These are phyloP conservation scores for Deuterostichococcus epilithicus DNA, from an alignment of 139 green algal genomes.

Conservation along the genomic window DNA sequence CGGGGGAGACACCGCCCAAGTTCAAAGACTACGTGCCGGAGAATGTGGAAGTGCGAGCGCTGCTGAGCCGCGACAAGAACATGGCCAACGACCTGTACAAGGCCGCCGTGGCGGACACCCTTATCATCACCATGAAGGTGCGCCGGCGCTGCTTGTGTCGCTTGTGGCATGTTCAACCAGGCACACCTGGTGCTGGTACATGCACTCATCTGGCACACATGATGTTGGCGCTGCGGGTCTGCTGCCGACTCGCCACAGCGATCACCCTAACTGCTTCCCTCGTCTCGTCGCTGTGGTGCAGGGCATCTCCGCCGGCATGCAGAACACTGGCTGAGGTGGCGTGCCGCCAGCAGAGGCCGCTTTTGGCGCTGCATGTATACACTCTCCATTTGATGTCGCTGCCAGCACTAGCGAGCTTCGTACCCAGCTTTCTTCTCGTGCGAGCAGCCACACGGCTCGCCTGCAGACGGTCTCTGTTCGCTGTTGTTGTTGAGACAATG, in stretches of 20 bases:
- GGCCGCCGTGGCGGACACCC: slow-evolving; percentile 42
- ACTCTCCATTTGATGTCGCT: too few relatives aligned
- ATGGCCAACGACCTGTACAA: slow-evolving; percentile 28
- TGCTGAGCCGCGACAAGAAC: slow-evolving; percentile 25
- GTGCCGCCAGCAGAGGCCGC: too few relatives aligned
- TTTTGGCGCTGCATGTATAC: too few relatives aligned
- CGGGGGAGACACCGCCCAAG: slow-evolving; percentile 13
- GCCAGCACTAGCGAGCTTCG: too few relatives aligned
- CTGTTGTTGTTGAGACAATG: too few relatives aligned
- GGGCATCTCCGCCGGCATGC: slow-evolving; percentile 95
- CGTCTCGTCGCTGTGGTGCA: slow-evolving; percentile 84
- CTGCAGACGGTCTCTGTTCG: too few relatives aligned
- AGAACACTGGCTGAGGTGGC: slow-evolving; percentile 89
- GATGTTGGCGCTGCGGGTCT: too few relatives aligned
- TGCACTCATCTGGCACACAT: neutral
- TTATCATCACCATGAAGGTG: slow-evolving; percentile 41
- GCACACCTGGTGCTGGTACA: slow-evolving; percentile 48
- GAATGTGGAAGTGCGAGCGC: slow-evolving; percentile 20
- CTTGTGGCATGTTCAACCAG: slow-evolving; percentile 30
- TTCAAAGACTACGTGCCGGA: slow-evolving; percentile 22
- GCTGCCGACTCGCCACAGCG: too few relatives aligned
- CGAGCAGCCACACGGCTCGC: too few relatives aligned
- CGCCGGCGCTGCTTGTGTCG: too few relatives aligned
- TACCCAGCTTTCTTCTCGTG: too few relatives aligned
- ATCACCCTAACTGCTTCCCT: too few relatives aligned